Base-by-base conservation (phyloP, 306 rosid genomes). In the Inga laurina region DNA sequence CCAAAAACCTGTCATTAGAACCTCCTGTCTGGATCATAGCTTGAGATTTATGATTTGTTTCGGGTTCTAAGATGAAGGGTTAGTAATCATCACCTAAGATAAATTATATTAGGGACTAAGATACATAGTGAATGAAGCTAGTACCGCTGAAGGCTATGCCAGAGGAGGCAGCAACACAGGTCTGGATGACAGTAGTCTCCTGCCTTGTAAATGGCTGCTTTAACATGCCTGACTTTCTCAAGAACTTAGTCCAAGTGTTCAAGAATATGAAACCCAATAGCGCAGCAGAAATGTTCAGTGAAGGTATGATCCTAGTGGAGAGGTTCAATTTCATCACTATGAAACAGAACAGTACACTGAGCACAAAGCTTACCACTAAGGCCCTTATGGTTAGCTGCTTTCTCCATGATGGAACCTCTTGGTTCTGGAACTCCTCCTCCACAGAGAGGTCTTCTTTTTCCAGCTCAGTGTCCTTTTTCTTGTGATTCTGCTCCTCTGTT, bases 121-220 rank as follows among this genome's bases (percentile, higher is more conserved):
- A 15, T 8, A n/a, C 27, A 72, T 9, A 46, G 67, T 24, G 32
- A 72, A 32, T 46, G 24, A 76, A 61, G 15, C 56, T 84, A 87
- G 30, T 64, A 64, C 92, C 92, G 27, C 92, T 89, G 62, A 89
- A 89, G 79, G 92, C 88, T 41, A 89, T 87, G 84, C 92, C 92
- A 41, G 90, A 89, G 62, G 92, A 89, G 21, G 92, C 92, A 18
- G 87, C 90, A 75, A 89, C 92, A 65, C 92, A 89, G 14, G 92
- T 89, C 68, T 89, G 92, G 54, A 89, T 87, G 61, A 89, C 92
- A 72, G 92, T 89, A 77, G 87, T 89, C 84, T 89, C 92, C 59
- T 89, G 92, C 76, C 92, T 83, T 18, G 92, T 89, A 78, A 89
- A 89, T 35, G 90, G 90, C 41, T 87, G 92, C 57, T 7, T 85